Percentiles rank a stretch among this genome's conserved stretches.
Conservation (phyloP, 306 rosid species). For the Pterocarpus santalinus region DNA sequence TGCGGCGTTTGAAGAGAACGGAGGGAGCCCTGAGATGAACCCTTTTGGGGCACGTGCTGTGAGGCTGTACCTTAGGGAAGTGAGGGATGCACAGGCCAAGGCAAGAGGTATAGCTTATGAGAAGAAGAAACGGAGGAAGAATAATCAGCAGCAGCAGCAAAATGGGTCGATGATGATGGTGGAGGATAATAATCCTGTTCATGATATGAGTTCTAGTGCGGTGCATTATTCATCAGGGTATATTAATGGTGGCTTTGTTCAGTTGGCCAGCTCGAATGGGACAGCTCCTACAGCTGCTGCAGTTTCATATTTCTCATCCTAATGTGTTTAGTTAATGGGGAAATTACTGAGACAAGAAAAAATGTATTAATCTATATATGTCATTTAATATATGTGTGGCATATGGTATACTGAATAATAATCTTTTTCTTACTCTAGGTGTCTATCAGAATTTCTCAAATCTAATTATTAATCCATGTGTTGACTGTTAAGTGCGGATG, state of each 20-base stretch:
- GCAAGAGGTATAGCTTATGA: conserved; percentile 79
- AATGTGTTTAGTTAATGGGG: background rate
- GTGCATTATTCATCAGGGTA: conserved; percentile 1
- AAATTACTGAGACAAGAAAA: too few relatives aligned
- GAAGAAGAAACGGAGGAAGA: conserved; percentile 67
- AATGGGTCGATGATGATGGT: conserved; percentile 6
- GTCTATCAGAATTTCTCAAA: background rate
- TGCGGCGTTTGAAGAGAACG: conserved; percentile 83
- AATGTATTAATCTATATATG: background rate
- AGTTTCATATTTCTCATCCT: conserved; percentile 38
- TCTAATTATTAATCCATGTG: background rate
- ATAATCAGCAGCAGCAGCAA: conserved; percentile 9
- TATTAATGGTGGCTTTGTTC: conserved; percentile 14
- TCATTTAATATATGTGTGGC: background rate
- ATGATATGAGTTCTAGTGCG: conserved; percentile 22
- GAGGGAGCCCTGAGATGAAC: conserved; percentile 59
- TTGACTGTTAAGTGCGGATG: background rate
- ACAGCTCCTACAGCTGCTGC: background rate
- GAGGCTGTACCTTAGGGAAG: conserved; percentile 68
- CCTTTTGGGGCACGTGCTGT: conserved; percentile 78
- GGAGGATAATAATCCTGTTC: background rate
- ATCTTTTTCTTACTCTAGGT: background rate
- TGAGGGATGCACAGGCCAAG: conserved; percentile 62
- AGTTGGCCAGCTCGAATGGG: conserved; percentile 30
- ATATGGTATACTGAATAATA: background rate